A percentile compares a stretch with the other conserved stretches of the same genome.
phyloP scores from a whole-genome alignment of 2,329 filamentous ascomycete genomes.

The Diplodia seriata region DNA sequence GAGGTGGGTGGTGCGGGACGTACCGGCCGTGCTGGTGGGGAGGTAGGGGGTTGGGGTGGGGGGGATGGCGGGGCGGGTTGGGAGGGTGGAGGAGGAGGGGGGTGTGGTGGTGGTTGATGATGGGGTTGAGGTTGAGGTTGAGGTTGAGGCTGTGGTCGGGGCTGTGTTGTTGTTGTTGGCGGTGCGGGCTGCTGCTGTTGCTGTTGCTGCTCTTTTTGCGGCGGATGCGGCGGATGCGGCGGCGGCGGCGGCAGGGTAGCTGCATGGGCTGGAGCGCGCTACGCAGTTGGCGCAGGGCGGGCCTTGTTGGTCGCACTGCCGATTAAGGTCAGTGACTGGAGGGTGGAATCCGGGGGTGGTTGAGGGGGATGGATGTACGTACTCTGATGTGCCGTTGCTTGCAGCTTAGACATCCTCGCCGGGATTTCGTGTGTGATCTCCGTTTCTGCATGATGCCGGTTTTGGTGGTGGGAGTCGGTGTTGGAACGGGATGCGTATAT shows the following conservation, averaged over 20 bases:
- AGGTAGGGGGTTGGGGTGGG: slow-evolving; percentile 2
- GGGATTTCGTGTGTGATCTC: slow-evolving; percentile 52
- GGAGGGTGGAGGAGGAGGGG: background rate
- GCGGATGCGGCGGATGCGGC: too few relatives aligned
- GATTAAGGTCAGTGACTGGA: background rate
- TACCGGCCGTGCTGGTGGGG: background rate
- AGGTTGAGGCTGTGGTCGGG: background rate
- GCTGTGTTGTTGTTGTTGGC: too few relatives aligned
- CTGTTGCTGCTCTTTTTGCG: too few relatives aligned
- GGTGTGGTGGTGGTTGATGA: too few relatives aligned
- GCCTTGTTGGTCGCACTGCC: slow-evolving; percentile 48
- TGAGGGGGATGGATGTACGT: slow-evolving; percentile 8
- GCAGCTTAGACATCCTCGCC: slow-evolving; percentile 52
- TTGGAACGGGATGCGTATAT: too few relatives aligned
- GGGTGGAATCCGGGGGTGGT: background rate
- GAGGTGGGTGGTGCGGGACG: slow-evolving; percentile 35
- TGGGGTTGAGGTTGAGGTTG: too few relatives aligned
- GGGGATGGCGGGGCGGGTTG: background rate
- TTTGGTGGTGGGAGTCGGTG: too few relatives aligned
- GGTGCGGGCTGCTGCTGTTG: background rate
- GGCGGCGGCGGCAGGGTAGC: background rate
- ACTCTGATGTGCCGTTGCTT: slow-evolving; percentile 53
- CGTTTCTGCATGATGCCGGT: slow-evolving; percentile 35
- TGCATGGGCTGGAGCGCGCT: slow-evolving; percentile 35
- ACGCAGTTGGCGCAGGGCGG: slow-evolving; percentile 48